These are phyloP conservation scores for Pseudogymnoascus sp. DNA, from an alignment of 2,329 filamentous ascomycete species.

Conservation along the genomic window DNA sequence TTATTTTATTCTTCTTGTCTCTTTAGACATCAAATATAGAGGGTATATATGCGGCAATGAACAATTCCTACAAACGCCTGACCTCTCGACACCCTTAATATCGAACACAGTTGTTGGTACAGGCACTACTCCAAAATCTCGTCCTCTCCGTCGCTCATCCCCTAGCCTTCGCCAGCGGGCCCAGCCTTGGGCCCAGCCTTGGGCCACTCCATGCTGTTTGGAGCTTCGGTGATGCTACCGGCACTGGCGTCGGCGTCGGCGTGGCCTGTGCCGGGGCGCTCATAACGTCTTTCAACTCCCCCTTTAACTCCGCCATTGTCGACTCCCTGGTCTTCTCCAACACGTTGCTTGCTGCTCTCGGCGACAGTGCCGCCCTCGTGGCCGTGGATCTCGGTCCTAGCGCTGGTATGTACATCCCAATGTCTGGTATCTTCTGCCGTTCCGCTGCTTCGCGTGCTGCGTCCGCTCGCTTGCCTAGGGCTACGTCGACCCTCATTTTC, in stretches of 20 bases:
- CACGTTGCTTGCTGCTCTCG: not conserved
- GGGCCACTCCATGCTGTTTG: not conserved
- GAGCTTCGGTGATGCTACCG: not conserved
- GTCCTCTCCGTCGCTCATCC: not conserved
- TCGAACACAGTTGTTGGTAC: not conserved
- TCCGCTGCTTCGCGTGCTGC: not conserved
- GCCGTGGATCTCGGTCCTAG: not conserved
- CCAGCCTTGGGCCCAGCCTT: not conserved
- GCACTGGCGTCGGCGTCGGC: not conserved
- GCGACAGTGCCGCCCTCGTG: not conserved
- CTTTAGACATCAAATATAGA: not conserved
- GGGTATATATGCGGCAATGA: not conserved
- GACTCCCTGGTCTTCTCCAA: not conserved
- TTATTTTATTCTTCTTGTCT: not conserved
- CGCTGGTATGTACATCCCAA: not conserved
- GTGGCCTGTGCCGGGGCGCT: not conserved
- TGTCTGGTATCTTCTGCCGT: not conserved
- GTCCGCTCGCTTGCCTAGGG: not conserved
- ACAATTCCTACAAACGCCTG: not conserved
- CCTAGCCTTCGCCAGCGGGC: not conserved
- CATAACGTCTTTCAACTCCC: not conserved
- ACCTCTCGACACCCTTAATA: not conserved
- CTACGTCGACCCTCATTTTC: not conserved
- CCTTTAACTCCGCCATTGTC: not conserved
- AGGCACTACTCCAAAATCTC: not conserved